Percentiles rank a stretch among this genome's conserved stretches.
Conservation (phyloP, 768 basidiomycete species). For the Macrolepiota fuliginosa region DNA sequence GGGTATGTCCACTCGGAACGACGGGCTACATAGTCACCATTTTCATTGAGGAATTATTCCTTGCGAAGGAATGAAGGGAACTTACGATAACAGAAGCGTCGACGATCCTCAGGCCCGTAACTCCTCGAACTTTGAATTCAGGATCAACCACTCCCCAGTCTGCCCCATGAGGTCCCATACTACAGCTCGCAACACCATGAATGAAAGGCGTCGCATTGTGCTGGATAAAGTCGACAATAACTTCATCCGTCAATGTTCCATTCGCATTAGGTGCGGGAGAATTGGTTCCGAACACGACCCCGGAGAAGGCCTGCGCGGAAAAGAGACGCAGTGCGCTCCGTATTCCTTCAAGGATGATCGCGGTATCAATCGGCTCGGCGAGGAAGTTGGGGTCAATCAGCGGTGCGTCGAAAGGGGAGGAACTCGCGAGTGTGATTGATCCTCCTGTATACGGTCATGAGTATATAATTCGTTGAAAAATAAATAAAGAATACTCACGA, state of each 20-base stretch:
- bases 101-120: slow-evolving; percentile 9
- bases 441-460: slow-evolving; percentile 10
- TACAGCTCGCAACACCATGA: slow-evolving; percentile 9
- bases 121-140: slow-evolving; percentile 12
- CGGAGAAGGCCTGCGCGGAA: background rate
- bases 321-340: background rate
- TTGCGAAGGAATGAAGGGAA: background rate
- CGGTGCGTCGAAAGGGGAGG: slow-evolving; percentile 11
- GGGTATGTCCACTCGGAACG: background rate
- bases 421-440: slow-evolving; percentile 9
- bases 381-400: slow-evolving; percentile 13
- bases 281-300: background rate
- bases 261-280: background rate
- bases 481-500: background rate
- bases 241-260: background rate
- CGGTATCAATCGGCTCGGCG: background rate
- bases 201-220: background rate
- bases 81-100: slow-evolving; percentile 24
- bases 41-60: background rate
- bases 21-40: background rate
- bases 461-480: background rate
- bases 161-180: slow-evolving; percentile 8
- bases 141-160: slow-evolving; percentile 13
- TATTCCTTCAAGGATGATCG: background rate
- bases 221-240: background rate